A percentile compares a stretch with the other conserved stretches of the same genome.
Evolutionary conservation across 1,284 basidiomycete species (phyloP).

Genomic region (Marasmius tenuissimus): DNA sequence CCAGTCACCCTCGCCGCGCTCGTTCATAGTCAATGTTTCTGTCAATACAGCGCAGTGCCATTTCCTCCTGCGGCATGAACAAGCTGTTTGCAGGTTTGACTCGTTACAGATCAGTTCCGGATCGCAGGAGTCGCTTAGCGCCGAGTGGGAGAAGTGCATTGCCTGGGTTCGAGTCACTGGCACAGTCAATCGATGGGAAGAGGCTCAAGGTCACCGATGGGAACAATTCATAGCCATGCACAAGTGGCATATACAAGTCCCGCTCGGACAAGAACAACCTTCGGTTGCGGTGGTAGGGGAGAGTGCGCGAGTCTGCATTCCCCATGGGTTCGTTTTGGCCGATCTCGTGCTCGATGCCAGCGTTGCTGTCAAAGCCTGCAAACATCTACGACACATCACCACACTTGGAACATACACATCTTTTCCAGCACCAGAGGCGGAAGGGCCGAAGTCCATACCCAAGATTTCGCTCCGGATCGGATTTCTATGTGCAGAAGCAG

Average conservation of each 20-base stretch:
- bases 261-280: conserved; percentile 27
- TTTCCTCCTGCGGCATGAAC: conserved; percentile 48
- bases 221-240: conserved; percentile 77
- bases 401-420: conserved; percentile 44
- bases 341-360: conserved; percentile 70
- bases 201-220: conserved; percentile 52
- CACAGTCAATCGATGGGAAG: conserved; percentile 32
- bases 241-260: conserved; percentile 49
- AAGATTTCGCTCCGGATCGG: conserved; percentile 62
- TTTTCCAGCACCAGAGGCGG: conserved; percentile 59
- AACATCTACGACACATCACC: conserved; percentile 59
- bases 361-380: conserved; percentile 65
- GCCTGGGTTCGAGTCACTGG: conserved; percentile 46
- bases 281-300: conserved; percentile 58
- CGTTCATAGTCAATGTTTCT: conserved; percentile 30
- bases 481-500: conserved; percentile 74
- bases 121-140: conserved; percentile 23
- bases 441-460: conserved; percentile 74
- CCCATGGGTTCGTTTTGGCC: conserved; percentile 76
- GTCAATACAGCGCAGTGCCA: conserved; percentile 47
- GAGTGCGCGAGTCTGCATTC: conserved; percentile 74
- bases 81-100: conserved; percentile 22
- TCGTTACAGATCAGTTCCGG: conserved; percentile 45
- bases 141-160: conserved; percentile 38
- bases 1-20: conserved; percentile 17